A percentile compares a stretch with the other conserved stretches of the same genome.
These are phyloP conservation scores for Aspergillus bombycis DNA, from an alignment of 2,329 filamentous ascomycete species.

Conservation along the genomic window DNA sequence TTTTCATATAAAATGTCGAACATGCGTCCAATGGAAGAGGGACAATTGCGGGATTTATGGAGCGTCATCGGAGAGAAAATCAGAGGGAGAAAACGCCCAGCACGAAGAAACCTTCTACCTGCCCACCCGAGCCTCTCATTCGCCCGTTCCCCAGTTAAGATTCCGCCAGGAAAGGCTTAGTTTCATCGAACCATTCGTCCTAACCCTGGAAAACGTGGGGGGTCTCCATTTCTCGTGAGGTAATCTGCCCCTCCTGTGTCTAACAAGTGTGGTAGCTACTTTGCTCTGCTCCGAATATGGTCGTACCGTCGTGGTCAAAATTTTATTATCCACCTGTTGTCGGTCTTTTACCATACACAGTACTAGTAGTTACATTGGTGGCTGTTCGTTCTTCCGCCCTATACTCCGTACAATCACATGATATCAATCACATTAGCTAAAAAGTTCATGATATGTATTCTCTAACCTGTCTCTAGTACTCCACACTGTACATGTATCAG, in stretches of 20 bases:
- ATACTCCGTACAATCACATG: background rate
- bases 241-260: no score
- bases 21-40: background rate
- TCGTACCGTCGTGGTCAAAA: no score
- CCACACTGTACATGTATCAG: background rate
- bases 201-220: background rate
- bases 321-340: no score
- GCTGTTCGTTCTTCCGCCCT: background rate
- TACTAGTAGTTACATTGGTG: background rate
- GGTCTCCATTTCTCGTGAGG: no score
- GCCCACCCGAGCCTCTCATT: conserved; percentile 6
- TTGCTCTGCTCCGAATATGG: no score
- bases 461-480: background rate
- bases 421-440: background rate
- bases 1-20: background rate
- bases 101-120: background rate
- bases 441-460: background rate
- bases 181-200: background rate
- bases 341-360: no score
- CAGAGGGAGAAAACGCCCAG: background rate
- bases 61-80: background rate
- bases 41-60: conserved; percentile 1
- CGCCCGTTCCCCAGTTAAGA: background rate
- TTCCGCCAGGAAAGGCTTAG: conserved; percentile 1
- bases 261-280: no score